Conservation (phyloP, 2,329 filamentous ascomycete species). For the Lasiodiplodia sp. region DNA sequence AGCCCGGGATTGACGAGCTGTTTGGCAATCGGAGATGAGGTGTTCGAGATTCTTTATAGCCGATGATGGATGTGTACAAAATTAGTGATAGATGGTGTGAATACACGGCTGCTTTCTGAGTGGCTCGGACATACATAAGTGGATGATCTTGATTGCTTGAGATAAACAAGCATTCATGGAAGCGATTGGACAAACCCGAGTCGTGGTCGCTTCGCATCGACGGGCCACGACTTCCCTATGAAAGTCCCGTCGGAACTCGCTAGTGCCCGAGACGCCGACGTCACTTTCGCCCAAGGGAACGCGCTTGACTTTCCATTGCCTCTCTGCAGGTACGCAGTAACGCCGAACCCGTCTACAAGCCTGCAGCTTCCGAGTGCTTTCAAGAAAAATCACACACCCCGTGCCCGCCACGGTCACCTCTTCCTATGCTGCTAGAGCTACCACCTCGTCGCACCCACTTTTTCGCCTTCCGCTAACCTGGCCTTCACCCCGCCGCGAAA, state of each 20-base stretch:
- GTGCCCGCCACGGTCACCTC: slow-evolving; percentile 3
- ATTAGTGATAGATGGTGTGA: background rate
- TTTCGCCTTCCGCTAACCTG: slow-evolving; percentile 40
- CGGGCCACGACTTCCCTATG: background rate
- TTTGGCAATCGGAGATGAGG: slow-evolving; percentile 83
- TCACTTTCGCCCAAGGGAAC: slow-evolving; percentile 20
- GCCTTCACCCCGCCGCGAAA: slow-evolving; percentile 32
- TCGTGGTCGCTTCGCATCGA: background rate
- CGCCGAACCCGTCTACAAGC: slow-evolving; percentile 1
- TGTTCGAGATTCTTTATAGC: slow-evolving; percentile 63
- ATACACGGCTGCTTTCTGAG: background rate
- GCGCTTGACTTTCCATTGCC: slow-evolving; percentile 22
- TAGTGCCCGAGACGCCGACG: slow-evolving; percentile 21
- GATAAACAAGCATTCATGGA: background rate
- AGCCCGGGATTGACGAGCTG: slow-evolving; percentile 89
- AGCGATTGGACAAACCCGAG: background rate
- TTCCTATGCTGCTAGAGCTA: slow-evolving; percentile 27
- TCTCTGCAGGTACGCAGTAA: slow-evolving; percentile 24
- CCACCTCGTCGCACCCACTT: slow-evolving; percentile 23
- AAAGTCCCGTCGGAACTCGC: too few relatives aligned
- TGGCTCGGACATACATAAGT: background rate
- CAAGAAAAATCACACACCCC: background rate
- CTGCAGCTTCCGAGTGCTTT: slow-evolving; percentile 12
- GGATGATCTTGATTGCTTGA: background rate
- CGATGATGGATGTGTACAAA: slow-evolving; percentile 27